These are phyloP conservation scores for Ananas comosus DNA, from an alignment of 176 grass and related monocot species.

Conservation along the genomic window DNA sequence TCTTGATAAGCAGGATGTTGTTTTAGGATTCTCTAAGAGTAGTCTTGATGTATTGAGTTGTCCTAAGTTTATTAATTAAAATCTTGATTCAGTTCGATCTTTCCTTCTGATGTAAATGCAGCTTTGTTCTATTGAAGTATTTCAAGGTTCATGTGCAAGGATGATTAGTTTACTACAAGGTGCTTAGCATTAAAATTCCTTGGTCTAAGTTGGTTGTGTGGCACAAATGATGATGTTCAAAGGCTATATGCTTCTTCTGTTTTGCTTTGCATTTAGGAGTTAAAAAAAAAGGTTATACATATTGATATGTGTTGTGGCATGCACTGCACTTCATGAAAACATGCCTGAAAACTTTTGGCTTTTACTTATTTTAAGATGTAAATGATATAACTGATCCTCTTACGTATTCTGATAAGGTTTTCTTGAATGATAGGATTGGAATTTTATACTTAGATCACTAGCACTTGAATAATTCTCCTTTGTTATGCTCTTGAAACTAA, in stretches of 20 bases:
- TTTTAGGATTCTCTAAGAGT: not conserved
- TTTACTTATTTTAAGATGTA: too few relatives aligned
- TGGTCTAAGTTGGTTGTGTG: not conserved
- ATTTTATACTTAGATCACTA: too few relatives aligned
- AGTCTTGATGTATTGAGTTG: not conserved
- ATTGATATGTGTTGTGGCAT: too few relatives aligned
- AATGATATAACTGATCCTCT: too few relatives aligned
- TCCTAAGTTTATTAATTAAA: not conserved
- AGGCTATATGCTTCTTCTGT: not conserved
- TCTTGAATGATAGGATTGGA: too few relatives aligned
- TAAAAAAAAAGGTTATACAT: too few relatives aligned
- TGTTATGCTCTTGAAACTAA: too few relatives aligned
- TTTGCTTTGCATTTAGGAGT: too few relatives aligned
- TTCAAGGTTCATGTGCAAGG: not conserved
- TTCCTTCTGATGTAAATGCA: not conserved
- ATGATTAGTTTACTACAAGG: not conserved
- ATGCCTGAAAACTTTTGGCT: too few relatives aligned
- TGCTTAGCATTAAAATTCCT: not conserved
- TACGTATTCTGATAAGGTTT: too few relatives aligned
- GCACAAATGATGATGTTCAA: not conserved
- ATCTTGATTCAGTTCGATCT: not conserved
- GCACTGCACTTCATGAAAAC: too few relatives aligned
- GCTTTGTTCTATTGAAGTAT: not conserved
- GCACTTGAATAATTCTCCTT: too few relatives aligned
- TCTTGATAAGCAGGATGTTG: not conserved